Evolutionary conservation across 2,329 filamentous ascomycete genomes (phyloP), one percentile per base, ranked within the genome.

Genomic region (Clarireedia hainanense): DNA sequence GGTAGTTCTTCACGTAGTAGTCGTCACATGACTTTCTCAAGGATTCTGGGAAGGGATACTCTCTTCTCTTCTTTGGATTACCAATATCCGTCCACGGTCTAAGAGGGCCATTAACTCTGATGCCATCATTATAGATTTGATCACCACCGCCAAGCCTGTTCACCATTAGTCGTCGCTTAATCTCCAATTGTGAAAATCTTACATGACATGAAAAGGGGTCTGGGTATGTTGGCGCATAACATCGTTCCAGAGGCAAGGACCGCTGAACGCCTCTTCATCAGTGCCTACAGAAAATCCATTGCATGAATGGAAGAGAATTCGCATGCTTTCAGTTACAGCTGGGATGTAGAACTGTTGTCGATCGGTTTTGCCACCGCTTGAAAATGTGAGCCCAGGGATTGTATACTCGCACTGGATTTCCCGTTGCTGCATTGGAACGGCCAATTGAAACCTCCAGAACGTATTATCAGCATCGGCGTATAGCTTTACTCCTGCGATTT

Each of bases 241-340:
- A 68, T 99, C 92, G 66, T 94, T 89, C 94, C 94, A 99, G 56
- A 99, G 74, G 4, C 89, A 89, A n/a, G 90, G 87, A 0, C 94
- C 94, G 67, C 88, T 92, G 75, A 91, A 95, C 43, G 86, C 85
- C 50, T 89, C 84, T 58, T 94, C 84, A 69, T 96, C 88, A 3
- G 90, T 92, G 53, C 87, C 88, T 40, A 94, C 80, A 63, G 88
- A 92, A 75, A 99, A 99, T 15, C 94, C 95, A 71, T 99, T 99
- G 75, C 94, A 96, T 56, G 89, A 96, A 75, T 96, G 88, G 73
- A 96, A 99, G 89, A 97, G 95, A 68, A 96, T 88, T 68, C 95
- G 90, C 92, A 99, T 97, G 4, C 89, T 88, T 71, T 96, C 86
- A 46, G 83, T 81, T 57, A 79, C 77, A 12, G 88, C 89, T 12